Base-by-base conservation (phyloP, 352 stramenopile species). In the Phytophthora boehmeriae region DNA sequence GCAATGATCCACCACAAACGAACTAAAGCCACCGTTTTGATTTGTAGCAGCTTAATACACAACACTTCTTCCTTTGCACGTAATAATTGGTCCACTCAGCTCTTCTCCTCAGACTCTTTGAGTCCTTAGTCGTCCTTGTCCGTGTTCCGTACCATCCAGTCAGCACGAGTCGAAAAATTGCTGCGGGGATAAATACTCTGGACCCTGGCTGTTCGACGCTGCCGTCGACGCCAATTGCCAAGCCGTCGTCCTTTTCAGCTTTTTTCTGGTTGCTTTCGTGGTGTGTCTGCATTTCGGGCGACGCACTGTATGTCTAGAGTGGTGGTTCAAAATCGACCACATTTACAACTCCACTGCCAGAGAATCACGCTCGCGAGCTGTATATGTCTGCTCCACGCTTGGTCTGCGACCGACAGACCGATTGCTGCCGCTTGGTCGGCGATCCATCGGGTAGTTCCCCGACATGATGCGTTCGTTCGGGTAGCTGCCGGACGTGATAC, bases 261-360 rank as follows among this genome's bases (percentile, higher is more conserved):
- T 19, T 22, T 49, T 17, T 8, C 44, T 35, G 3, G 25, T 28
- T 14, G 28, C n/a, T 3, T 30, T 30, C 25, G 3, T 30, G 25
- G 25, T 30, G 25, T 30, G n/a, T 30, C 25, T 3, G 6, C 25
- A 32, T 14, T 32, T 48, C 42, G 28, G 42, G 10, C 23, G 20
- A 19, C 43, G 43, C 32, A 44, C 39, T 54, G 13, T 22, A 48
- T 19, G 27, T 25, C 34, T 51, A 28, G 35, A 54, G 25, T 32
- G n/a, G 47, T 38, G 36, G 36, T 30, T 23, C n/a, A n/a, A 46
- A 22, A 20, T 25, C 48, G 23, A 42, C 42, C 42, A 48, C 27
- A 35, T 16, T 44, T 77, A 77, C 65, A 77, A 65, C 52, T 77
- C 69, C 16, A 77, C 65, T 16, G 68, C 64, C 28, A 71, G 25